A percentile compares a stretch with the other conserved stretches of the same genome.
phyloP scores from a whole-genome alignment of 1,284 basidiomycete species.

The Fomitopsis palustris region DNA sequence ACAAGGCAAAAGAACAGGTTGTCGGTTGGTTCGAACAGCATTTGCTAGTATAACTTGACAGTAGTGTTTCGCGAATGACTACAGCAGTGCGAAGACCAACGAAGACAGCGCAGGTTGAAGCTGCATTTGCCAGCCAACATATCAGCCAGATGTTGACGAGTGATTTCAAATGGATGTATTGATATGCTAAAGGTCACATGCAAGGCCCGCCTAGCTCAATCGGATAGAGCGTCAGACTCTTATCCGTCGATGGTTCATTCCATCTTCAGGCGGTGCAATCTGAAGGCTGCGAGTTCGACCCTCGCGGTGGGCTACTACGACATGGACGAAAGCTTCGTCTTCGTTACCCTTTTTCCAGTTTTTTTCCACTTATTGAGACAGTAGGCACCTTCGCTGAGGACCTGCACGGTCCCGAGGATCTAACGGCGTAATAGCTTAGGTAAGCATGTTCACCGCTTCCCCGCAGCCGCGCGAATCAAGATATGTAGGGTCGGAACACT shows the following conservation, averaged over 20 bases:
- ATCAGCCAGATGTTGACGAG: too few relatives aligned
- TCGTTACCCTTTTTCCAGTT: neutral
- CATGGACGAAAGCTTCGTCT: neutral
- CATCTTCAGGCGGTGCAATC: constrained; percentile 28
- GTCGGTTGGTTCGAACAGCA: constrained; percentile 18
- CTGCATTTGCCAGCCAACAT: too few relatives aligned
- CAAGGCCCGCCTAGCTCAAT: constrained; percentile 77
- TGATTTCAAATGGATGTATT: too few relatives aligned
- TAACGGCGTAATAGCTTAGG: neutral
- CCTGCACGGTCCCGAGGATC: neutral
- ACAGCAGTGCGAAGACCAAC: too few relatives aligned
- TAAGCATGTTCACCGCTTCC: neutral
- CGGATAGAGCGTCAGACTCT: constrained; percentile 84
- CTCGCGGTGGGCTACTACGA: constrained; percentile 76
- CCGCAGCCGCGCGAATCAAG: neutral
- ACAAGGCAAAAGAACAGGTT: constrained; percentile 18
- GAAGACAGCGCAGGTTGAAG: too few relatives aligned
- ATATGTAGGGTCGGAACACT: too few relatives aligned
- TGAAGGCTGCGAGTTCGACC: constrained; percentile 92
- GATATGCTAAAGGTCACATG: neutral
- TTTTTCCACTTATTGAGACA: neutral
- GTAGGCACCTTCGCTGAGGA: neutral
- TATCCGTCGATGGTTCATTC: constrained; percentile 7
- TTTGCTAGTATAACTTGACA: constrained; percentile 1
- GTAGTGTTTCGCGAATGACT: too few relatives aligned